phyloP scores from a whole-genome alignment of 495 filamentous ascomycete genomes.

The Xylaria bambusicola region DNA sequence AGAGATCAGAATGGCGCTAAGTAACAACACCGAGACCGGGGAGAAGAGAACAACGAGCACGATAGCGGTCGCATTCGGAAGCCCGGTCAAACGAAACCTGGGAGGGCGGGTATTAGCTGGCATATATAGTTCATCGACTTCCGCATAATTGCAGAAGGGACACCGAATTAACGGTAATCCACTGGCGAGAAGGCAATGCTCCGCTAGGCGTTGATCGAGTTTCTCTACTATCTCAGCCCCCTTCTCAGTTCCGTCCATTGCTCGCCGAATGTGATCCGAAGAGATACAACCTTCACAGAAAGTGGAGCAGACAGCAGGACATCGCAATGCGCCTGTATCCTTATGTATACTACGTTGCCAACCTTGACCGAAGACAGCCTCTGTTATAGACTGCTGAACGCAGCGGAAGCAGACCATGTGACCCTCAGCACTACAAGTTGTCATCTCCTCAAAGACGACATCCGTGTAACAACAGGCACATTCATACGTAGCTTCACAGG shows the following conservation, averaged over 20 bases:
- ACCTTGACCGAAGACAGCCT: slow-evolving; percentile 90
- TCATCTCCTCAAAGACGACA: slow-evolving; percentile 77
- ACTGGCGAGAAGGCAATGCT: slow-evolving; percentile 69
- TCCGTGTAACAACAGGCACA: slow-evolving; percentile 89
- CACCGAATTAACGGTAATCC: slow-evolving; percentile 77
- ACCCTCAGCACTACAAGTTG: slow-evolving; percentile 67
- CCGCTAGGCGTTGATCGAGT: slow-evolving; percentile 75
- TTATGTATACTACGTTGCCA: slow-evolving; percentile 79
- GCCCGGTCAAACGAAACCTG: slow-evolving; percentile 50
- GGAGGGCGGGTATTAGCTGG: slow-evolving; percentile 47
- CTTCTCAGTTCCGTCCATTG: slow-evolving; percentile 65
- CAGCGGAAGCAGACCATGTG: slow-evolving; percentile 89
- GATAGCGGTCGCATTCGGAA: slow-evolving; percentile 49
- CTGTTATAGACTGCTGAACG: slow-evolving; percentile 73
- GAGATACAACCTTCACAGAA: slow-evolving; percentile 77
- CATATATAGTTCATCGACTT: slow-evolving; percentile 77
- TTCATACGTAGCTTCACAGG: slow-evolving; percentile 71
- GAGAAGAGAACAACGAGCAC: slow-evolving; percentile 51
- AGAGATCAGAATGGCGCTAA: too few species aligned
- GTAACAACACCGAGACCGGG: slow-evolving; percentile 48
- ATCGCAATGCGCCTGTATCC: slow-evolving; percentile 70
- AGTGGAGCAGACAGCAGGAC: slow-evolving; percentile 67
- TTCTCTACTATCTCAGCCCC: slow-evolving; percentile 69
- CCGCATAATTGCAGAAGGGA: slow-evolving; percentile 89
- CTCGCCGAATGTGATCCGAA: slow-evolving; percentile 65